phyloP scores from a whole-genome alignment of 2,329 filamentous ascomycete genomes.

The Venturia oleaginea region DNA sequence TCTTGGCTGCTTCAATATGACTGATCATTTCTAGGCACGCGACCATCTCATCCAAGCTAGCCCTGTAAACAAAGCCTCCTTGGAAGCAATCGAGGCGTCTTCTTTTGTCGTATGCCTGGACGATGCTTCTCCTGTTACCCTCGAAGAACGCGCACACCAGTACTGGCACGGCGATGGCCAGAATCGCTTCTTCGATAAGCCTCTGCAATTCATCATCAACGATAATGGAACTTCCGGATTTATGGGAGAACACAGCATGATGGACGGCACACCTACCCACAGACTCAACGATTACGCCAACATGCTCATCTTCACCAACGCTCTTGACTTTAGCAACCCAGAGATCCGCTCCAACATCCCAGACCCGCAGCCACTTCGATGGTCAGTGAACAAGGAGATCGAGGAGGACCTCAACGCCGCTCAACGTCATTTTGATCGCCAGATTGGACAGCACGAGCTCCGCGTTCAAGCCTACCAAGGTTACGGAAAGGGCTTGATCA shows the following conservation, averaged over 20 bases:
- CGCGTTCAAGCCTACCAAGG: constrained; percentile 92
- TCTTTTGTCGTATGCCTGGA: constrained; percentile 92
- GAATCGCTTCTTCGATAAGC: constrained; percentile 98
- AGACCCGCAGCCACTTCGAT: constrained; percentile 68
- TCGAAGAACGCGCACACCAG: constrained; percentile 88
- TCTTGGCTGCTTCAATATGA: background rate
- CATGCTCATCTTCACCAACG: constrained; percentile 85
- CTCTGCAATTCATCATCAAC: constrained; percentile 93
- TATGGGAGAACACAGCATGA: constrained; percentile 99
- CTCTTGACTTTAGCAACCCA: constrained; percentile 78
- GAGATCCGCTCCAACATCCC: constrained; percentile 72
- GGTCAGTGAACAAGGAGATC: constrained; percentile 66
- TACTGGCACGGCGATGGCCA: constrained; percentile 98
- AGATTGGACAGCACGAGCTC: constrained; percentile 83
- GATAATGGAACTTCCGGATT: constrained; percentile 97
- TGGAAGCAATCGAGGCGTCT: constrained; percentile 77
- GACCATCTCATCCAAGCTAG: constrained; percentile 66
- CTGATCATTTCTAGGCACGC: constrained; percentile 39
- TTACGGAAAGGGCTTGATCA: constrained; percentile 97
- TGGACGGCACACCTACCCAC: constrained; percentile 98
- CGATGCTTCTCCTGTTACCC: constrained; percentile 79
- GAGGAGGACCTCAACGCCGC: constrained; percentile 72
- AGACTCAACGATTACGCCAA: constrained; percentile 93
- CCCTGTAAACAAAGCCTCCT: constrained; percentile 64
- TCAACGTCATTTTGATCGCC: constrained; percentile 64